These are phyloP conservation scores for Fusarium sp. DNA, from an alignment of 2,329 filamentous ascomycete genomes.

Conservation along the genomic window DNA sequence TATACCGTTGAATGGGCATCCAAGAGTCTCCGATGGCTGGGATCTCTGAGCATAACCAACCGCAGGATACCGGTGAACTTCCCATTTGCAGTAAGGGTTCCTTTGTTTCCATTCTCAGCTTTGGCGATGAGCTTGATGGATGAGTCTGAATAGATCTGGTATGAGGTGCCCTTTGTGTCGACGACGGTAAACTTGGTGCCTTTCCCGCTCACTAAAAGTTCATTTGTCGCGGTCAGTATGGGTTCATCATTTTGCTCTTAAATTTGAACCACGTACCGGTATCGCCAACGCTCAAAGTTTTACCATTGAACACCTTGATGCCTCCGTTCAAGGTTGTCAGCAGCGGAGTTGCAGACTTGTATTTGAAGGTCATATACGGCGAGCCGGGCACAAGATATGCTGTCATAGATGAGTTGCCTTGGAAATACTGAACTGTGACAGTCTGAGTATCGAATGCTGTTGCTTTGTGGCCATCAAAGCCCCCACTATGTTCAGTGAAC, in stretches of 20 bases:
- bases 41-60: background rate
- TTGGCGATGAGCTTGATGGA: background rate
- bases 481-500: background rate
- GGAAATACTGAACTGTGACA: background rate
- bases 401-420: background rate
- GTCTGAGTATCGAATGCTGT: background rate
- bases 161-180: background rate
- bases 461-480: background rate
- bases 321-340: background rate
- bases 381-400: background rate
- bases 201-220: background rate
- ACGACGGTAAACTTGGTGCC: background rate
- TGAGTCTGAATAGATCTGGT: background rate
- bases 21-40: background rate
- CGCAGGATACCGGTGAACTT: background rate
- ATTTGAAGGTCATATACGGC: background rate
- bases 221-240: background rate
- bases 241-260: accelerated
- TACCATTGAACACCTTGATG: background rate
- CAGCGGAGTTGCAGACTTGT: background rate
- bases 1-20: background rate
- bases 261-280: background rate
- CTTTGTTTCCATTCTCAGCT: background rate
- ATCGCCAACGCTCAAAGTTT: accelerated
- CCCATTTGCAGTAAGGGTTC: accelerated